A percentile compares a stretch with the other conserved stretches of the same genome.
These are phyloP conservation scores for Boletus insuetus DNA, from an alignment of 768 basidiomycete genomes.

Conservation along the genomic window DNA sequence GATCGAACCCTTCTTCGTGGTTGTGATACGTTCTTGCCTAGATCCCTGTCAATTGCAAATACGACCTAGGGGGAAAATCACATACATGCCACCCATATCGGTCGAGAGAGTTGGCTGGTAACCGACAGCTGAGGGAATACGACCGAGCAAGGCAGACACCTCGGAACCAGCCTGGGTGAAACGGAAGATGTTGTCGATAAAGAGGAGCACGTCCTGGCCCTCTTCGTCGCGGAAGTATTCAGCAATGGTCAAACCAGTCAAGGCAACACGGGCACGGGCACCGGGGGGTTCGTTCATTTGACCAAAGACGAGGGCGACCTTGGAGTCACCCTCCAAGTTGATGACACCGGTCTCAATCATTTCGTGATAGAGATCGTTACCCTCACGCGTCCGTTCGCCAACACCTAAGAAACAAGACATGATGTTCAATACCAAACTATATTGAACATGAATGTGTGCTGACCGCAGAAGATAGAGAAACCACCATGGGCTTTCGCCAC, in stretches of 20 bases:
- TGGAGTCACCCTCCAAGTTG: conserved; percentile 99
- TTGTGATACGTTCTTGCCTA: conserved; percentile 99
- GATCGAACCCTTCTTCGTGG: conserved; percentile 99
- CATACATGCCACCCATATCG: conserved; percentile 99
- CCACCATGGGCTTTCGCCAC: conserved; percentile 99
- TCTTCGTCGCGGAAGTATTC: conserved; percentile 99
- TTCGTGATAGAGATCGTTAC: conserved; percentile 98
- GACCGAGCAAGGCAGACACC: conserved; percentile 98
- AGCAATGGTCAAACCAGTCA: conserved; percentile 98
- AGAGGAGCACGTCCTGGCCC: conserved; percentile 99
- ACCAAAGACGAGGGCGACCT: conserved; percentile 99
- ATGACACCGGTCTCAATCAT: conserved; percentile 99
- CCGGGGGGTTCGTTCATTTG: conserved; percentile 99
- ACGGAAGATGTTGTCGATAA: conserved; percentile 99
- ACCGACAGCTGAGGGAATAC: conserved; percentile 99
- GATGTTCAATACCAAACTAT: conserved; percentile 8
- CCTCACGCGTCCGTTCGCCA: conserved; percentile 99
- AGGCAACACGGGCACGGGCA: conserved; percentile 99
- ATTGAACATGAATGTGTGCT: conserved; percentile 20
- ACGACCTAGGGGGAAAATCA: conserved; percentile 8
- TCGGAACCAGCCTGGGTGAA: conserved; percentile 99
- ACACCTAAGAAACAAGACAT: conserved; percentile 60
- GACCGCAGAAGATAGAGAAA: conserved; percentile 99
- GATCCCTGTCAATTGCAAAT: conserved; percentile 5
- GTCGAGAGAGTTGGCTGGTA: conserved; percentile 99